Percentiles rank a stretch among this genome's conserved stretches.
Conservation (phyloP, 176 grass and related monocot genomes). For the Pontederia paniculata region DNA sequence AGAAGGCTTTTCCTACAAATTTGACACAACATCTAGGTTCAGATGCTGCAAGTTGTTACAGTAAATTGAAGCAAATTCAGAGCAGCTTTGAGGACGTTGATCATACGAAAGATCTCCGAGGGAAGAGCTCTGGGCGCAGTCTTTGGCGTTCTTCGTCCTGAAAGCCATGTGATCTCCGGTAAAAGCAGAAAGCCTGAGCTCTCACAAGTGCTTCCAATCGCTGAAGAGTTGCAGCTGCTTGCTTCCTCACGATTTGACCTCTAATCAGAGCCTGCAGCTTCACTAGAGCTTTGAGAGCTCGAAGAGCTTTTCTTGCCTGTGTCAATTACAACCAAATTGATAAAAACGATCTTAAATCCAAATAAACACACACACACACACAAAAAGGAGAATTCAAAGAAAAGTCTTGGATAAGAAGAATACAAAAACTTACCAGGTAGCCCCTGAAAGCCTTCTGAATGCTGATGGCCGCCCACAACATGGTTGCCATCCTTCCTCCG, state of each 20-base stretch:
- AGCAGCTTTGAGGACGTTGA: not conserved
- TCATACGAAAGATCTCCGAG: conserved; percentile 37
- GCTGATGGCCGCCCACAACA: conserved; percentile 32
- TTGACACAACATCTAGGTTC: conserved; percentile 2
- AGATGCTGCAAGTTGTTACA: conserved; percentile 8
- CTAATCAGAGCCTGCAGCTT: conserved; percentile 84
- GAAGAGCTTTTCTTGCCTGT: conserved; percentile 82
- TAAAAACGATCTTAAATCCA: not conserved
- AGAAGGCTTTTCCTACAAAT: conserved; percentile 42
- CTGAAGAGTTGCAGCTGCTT: conserved; percentile 48
- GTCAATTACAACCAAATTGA: conserved; percentile 1
- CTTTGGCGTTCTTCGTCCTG: not conserved
- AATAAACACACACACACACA: not conserved
- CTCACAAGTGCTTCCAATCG: conserved; percentile 64
- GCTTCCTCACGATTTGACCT: conserved; percentile 79
- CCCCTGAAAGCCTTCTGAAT: conserved; percentile 84
- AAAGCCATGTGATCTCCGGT: conserved; percentile 4
- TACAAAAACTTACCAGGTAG: conserved; percentile 50
- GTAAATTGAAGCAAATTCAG: not conserved
- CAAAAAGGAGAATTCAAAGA: not conserved
- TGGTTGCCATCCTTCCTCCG: not conserved
- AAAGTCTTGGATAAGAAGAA: not conserved
- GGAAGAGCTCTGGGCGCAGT: conserved; percentile 12
- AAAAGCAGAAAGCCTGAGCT: conserved; percentile 31
- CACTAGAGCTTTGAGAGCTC: conserved; percentile 63